Conservation (phyloP, 1,284 basidiomycete genomes). For the Hypsizygus ulmarius region DNA sequence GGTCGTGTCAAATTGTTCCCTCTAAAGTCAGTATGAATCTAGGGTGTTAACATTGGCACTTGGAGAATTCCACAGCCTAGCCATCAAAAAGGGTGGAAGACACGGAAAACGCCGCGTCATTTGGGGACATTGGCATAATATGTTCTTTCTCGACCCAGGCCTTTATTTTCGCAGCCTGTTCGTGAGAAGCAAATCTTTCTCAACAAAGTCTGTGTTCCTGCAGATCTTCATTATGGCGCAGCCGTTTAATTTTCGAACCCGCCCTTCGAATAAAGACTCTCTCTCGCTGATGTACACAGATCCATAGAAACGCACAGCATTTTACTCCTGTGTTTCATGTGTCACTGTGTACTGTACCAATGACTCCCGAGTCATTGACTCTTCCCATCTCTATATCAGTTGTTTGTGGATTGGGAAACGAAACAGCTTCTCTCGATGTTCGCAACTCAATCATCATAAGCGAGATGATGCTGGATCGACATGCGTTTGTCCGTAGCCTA, state of each 20-base stretch:
- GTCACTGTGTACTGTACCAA: constrained; percentile 6
- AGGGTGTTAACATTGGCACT: background rate
- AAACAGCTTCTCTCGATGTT: constrained; percentile 13
- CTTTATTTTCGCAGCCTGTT: background rate
- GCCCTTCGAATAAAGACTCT: background rate
- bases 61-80: background rate
- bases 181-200: background rate
- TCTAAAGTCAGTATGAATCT: background rate
- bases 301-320: constrained; percentile 19
- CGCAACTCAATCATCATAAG: constrained; percentile 1
- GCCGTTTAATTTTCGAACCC: no score
- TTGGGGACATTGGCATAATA: constrained; percentile 9
- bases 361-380: constrained; percentile 6
- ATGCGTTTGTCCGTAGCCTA: constrained; percentile 5
- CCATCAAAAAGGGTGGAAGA: background rate
- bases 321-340: constrained; percentile 6
- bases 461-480: constrained; percentile 8
- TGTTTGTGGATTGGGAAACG: constrained; percentile 16
- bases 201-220: background rate
- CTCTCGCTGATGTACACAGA: constrained; percentile 3
- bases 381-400: constrained; percentile 4
- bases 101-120: constrained; percentile 1
- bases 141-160: constrained; percentile 8
- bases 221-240: background rate
- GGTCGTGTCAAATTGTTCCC: background rate